Percentiles rank a stretch among this genome's conserved stretches.
phyloP scores from a whole-genome alignment of 176 grass and related monocot genomes.

The Rhynchospora tenuis region DNA sequence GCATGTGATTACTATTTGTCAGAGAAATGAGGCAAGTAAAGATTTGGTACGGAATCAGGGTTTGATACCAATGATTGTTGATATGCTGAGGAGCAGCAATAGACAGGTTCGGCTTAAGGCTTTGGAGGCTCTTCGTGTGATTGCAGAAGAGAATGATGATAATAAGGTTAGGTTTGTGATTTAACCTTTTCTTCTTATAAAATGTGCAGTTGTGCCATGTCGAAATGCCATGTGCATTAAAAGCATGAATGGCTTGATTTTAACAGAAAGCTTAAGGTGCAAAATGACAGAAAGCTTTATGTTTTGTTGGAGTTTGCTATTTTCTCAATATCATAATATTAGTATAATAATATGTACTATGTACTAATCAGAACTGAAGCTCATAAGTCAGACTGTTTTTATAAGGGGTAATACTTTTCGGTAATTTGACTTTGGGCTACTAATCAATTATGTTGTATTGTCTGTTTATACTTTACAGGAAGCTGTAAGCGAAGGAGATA shows the following conservation, averaged over 20 bases:
- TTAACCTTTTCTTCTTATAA: not conserved
- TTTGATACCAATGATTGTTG: constrained; percentile 29
- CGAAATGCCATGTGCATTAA: not conserved
- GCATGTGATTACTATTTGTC: constrained; percentile 32
- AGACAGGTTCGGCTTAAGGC: constrained; percentile 32
- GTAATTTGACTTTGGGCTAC: not conserved
- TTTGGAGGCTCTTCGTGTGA: constrained; percentile 30
- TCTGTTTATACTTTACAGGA: constrained; percentile 26
- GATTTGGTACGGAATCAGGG: constrained; percentile 27
- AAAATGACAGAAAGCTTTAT: not conserved
- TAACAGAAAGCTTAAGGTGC: constrained; percentile 36
- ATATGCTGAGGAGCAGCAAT: constrained; percentile 42
- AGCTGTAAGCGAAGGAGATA: constrained; percentile 54
- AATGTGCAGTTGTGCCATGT: not conserved
- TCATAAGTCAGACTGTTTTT: not conserved
- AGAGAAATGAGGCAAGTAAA: constrained; percentile 28
- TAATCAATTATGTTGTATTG: not conserved
- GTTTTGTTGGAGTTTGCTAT: not conserved
- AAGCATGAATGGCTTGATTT: constrained; percentile 24
- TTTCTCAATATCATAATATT: not conserved
- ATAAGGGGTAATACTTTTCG: not conserved
- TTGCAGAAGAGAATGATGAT: constrained; percentile 36
- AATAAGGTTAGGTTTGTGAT: constrained; percentile 45
- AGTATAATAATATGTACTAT: no score
- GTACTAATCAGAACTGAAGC: not conserved